Evolutionary conservation across 768 basidiomycete genomes (phyloP).

Genomic region (Amyloporia xantha): DNA sequence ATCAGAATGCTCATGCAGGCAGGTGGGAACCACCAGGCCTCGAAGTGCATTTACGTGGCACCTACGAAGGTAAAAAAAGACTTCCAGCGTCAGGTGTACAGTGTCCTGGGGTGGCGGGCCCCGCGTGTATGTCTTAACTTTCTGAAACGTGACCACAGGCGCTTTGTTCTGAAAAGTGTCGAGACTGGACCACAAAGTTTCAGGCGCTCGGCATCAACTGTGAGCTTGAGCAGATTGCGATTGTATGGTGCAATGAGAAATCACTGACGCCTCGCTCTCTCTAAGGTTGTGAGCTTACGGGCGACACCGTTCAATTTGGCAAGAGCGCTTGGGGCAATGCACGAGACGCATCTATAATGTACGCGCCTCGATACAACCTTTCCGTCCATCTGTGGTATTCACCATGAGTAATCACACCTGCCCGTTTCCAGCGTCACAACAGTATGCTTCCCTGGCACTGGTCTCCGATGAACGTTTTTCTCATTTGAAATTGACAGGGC

Average conservation of each 20-base stretch:
- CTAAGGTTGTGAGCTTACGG: slow-evolving; percentile 86
- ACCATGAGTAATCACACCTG: background rate
- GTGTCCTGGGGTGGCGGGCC: no score
- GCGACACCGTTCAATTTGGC: slow-evolving; percentile 73
- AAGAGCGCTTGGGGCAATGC: slow-evolving; percentile 67
- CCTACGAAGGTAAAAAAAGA: slow-evolving; percentile 67
- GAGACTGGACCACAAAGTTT: slow-evolving; percentile 84
- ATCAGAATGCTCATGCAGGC: slow-evolving; percentile 59
- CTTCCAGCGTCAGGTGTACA: no score
- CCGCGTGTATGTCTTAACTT: no score
- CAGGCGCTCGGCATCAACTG: slow-evolving; percentile 70
- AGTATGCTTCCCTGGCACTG: no score
- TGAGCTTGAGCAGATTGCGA: slow-evolving; percentile 24
- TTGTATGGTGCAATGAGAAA: background rate
- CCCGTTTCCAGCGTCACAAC: slow-evolving; percentile 18
- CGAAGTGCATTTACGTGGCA: slow-evolving; percentile 86
- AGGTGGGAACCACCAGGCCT: slow-evolving; percentile 25
- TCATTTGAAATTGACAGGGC: slow-evolving; percentile 41
- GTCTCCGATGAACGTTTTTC: no score
- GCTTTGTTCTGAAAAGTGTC: slow-evolving; percentile 75
- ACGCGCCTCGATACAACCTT: slow-evolving; percentile 14
- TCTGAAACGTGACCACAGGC: no score
- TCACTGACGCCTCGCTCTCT: background rate
- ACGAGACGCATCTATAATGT: slow-evolving; percentile 77
- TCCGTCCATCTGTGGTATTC: background rate